phyloP scores from a whole-genome alignment of 805 yeast species.

The Candida koratica region DNA sequence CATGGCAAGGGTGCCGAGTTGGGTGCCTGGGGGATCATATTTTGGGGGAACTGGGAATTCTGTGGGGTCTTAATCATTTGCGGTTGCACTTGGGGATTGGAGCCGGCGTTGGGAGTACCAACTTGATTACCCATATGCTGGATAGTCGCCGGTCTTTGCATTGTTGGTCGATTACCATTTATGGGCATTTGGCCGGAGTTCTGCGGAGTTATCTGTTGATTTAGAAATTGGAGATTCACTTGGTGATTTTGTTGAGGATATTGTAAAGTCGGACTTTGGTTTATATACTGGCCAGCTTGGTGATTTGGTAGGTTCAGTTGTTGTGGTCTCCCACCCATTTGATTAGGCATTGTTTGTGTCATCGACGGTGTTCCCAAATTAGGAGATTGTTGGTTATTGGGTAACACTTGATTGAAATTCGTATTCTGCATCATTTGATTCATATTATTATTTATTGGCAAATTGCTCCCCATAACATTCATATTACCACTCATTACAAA shows the following conservation, averaged over 20 bases:
- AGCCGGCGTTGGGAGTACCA: conserved; percentile 2
- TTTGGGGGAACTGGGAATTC: conserved; percentile 5
- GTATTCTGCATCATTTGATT: conserved; percentile 10
- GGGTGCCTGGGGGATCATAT: conserved; percentile 16
- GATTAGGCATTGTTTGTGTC: conserved; percentile 7
- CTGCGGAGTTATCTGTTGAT: conserved; percentile 9
- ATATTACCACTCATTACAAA: conserved; percentile 7
- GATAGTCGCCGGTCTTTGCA: conserved; percentile 20
- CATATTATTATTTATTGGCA: background rate
- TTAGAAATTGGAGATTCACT: conserved; percentile 10
- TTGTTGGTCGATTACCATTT: conserved; percentile 16
- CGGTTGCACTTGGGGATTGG: conserved; percentile 10
- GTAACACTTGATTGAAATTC: conserved; percentile 6
- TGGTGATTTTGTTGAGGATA: conserved; percentile 11
- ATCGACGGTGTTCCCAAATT: conserved; percentile 2
- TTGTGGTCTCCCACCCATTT: conserved; percentile 3
- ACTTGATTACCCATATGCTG: conserved; percentile 17
- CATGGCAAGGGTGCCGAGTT: conserved; percentile 23
- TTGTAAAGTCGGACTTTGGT: conserved; percentile 13
- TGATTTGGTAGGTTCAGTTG: conserved; percentile 1
- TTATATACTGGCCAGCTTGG: conserved; percentile 11
- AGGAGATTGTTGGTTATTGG: conserved; percentile 7
- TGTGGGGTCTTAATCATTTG: conserved; percentile 7
- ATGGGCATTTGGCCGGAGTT: conserved; percentile 8
- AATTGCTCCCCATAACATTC: conserved; percentile 6